These are phyloP conservation scores for Aspergillus awamori DNA, from an alignment of 2,329 filamentous ascomycete species.

Conservation along the genomic window DNA sequence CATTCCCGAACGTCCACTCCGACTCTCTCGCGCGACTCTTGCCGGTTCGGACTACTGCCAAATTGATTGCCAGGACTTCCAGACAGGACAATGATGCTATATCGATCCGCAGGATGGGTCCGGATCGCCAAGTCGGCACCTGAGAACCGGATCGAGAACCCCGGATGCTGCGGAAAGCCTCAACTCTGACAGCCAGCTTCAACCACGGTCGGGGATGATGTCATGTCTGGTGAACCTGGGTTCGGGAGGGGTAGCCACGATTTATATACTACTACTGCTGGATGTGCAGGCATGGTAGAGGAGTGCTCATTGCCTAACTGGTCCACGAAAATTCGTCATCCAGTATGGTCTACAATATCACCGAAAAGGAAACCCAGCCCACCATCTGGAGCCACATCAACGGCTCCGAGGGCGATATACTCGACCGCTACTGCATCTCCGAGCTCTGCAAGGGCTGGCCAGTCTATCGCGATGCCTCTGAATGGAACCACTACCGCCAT, in stretches of 20 bases:
- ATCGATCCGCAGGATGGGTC: neutral
- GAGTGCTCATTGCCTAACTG: neutral
- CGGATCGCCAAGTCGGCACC: neutral
- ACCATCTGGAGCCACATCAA: conserved; percentile 6
- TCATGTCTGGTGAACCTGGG: neutral
- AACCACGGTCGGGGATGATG: neutral
- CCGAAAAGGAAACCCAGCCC: conserved; percentile 4
- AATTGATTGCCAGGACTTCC: neutral
- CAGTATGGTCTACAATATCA: conserved; percentile 6
- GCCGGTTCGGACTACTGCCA: neutral
- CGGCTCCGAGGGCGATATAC: neutral
- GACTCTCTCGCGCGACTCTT: neutral
- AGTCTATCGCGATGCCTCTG: conserved; percentile 4
- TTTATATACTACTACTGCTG: neutral
- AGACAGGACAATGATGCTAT: neutral
- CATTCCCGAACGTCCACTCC: neutral
- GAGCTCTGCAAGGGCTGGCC: conserved; percentile 9
- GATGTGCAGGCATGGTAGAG: no score
- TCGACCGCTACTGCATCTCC: conserved; percentile 3
- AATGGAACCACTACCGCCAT: conserved; percentile 6
- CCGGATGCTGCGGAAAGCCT: neutral
- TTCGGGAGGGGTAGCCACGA: neutral
- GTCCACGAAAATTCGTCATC: neutral
- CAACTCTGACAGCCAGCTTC: neutral
- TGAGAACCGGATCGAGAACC: neutral